Conservation (phyloP, 1,284 basidiomycete species). For the Puccinia hordei region DNA sequence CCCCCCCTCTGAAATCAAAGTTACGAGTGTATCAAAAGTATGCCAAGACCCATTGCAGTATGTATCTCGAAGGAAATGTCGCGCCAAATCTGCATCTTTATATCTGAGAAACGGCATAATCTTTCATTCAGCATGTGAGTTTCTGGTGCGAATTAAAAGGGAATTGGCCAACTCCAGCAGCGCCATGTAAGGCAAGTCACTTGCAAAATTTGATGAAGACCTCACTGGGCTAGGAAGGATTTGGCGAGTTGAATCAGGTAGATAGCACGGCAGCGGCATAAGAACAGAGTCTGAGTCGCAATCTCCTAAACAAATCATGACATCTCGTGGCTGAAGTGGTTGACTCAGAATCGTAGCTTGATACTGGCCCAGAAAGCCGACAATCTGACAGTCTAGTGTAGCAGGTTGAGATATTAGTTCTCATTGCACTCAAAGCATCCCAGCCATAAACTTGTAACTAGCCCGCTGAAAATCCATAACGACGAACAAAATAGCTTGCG, state of each 20-base stretch:
- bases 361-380: conserved; percentile 36
- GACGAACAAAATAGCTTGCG: conserved; percentile 71
- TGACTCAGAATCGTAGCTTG: conserved; percentile 46
- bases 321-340: conserved; percentile 18
- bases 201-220: background rate
- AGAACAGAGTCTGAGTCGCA: conserved; percentile 28
- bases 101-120: background rate
- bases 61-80: conserved; percentile 78
- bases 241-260: conserved; percentile 44
- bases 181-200: conserved; percentile 41
- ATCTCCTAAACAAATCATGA: conserved; percentile 38
- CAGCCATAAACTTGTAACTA: conserved; percentile 53
- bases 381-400: conserved; percentile 47
- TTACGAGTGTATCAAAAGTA: conserved; percentile 77
- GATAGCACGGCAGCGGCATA: conserved; percentile 28
- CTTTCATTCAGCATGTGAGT: background rate
- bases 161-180: conserved; percentile 49
- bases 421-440: background rate
- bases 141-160: background rate
- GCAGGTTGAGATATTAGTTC: background rate
- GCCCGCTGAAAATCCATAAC: conserved; percentile 77
- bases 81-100: conserved; percentile 78
- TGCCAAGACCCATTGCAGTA: conserved; percentile 81
- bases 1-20: conserved; percentile 79
- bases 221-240: conserved; percentile 45